A percentile compares a stretch with the other conserved stretches of the same genome.
Evolutionary conservation across 75 land plant genomes (phyloP).

Genomic region (Cupressus sempervirens): DNA sequence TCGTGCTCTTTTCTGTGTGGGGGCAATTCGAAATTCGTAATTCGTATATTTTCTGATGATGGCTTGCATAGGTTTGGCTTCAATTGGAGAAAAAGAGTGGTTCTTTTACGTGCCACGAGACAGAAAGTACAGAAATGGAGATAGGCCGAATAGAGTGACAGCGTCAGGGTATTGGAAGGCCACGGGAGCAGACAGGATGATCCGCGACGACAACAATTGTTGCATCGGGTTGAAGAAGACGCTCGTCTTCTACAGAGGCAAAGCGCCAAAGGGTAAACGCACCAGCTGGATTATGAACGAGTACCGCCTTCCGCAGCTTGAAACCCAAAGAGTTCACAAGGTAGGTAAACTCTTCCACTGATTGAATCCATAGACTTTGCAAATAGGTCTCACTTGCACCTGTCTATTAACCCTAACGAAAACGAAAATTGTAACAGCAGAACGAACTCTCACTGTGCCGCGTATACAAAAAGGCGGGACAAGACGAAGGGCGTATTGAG

Average conservation of each 20-base stretch:
- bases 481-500: conserved; percentile 31
- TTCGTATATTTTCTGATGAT: not conserved
- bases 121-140: conserved; percentile 64
- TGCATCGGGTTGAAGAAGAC: conserved; percentile 74
- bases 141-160: conserved; percentile 68
- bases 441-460: conserved; percentile 79
- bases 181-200: conserved; percentile 68
- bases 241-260: conserved; percentile 71
- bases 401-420: not conserved
- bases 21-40: too few species aligned
- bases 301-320: conserved; percentile 60
- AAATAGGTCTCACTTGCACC: not conserved
- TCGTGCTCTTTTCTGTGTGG: too few species aligned
- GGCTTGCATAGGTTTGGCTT: conserved; percentile 31
- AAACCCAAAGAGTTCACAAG: conserved; percentile 23
- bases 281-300: conserved; percentile 84
- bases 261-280: conserved; percentile 65
- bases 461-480: conserved; percentile 72
- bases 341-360: conserved; percentile 10
- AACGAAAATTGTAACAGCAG: conserved; percentile 30
- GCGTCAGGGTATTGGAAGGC: conserved; percentile 82
- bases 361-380: too few species aligned
- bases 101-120: conserved; percentile 74
- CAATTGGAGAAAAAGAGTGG: conserved; percentile 82
- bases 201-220: conserved; percentile 28